These are phyloP conservation scores for Aristolochia fimbriata DNA, from an alignment of 164 flowering plant genomes.

Conservation along the genomic window DNA sequence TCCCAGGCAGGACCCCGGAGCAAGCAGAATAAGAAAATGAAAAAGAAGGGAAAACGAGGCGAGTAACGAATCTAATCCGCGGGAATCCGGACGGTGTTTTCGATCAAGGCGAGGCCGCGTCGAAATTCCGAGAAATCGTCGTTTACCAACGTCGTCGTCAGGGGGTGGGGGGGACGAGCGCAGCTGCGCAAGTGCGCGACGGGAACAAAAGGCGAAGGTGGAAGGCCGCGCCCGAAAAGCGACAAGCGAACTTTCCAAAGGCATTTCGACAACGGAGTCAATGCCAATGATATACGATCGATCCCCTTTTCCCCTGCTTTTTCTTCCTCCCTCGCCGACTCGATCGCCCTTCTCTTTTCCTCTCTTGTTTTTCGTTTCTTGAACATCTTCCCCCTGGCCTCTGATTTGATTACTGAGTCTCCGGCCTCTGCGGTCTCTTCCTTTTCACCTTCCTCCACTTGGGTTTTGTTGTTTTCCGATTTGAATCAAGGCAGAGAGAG, in stretches of 20 bases:
- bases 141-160: too few relatives aligned
- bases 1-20: background rate
- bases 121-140: slow-evolving; percentile 5
- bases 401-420: too few relatives aligned
- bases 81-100: background rate
- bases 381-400: too few relatives aligned
- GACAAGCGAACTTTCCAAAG: slow-evolving; percentile 59
- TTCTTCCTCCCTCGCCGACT: background rate
- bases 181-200: too few relatives aligned
- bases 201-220: background rate
- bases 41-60: background rate
- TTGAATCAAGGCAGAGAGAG: too few relatives aligned
- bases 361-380: background rate
- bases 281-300: slow-evolving; percentile 47
- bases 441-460: background rate
- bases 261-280: slow-evolving; percentile 62
- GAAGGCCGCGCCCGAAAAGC: background rate
- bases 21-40: background rate
- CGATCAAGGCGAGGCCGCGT: background rate
- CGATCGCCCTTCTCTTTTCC: background rate
- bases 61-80: background rate
- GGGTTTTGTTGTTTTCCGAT: too few relatives aligned
- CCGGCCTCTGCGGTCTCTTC: background rate
- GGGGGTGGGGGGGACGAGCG: too few relatives aligned
- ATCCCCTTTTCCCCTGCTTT: slow-evolving; percentile 19